phyloP scores from a whole-genome alignment of 305 asterid species.

The Salvia sclarea region DNA sequence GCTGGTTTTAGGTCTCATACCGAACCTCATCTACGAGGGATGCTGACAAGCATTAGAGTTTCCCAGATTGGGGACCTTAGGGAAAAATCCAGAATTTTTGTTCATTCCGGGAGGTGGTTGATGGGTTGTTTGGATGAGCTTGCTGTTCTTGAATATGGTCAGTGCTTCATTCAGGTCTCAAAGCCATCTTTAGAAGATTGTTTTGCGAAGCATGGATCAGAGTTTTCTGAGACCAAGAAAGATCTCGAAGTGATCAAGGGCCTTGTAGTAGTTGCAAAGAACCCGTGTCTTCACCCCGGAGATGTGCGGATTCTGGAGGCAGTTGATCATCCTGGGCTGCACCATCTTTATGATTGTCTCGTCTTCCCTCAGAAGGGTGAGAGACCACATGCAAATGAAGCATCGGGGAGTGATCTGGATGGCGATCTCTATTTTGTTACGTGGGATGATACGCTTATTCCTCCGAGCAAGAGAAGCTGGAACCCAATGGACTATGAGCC shows the following conservation, averaged over 20 bases:
- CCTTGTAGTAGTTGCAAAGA: conserved; percentile 74
- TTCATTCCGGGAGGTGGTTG: conserved; percentile 83
- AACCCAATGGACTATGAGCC: conserved; percentile 79
- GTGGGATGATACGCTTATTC: conserved; percentile 87
- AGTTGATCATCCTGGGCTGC: conserved; percentile 62
- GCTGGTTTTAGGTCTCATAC: conserved; percentile 78
- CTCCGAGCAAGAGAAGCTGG: conserved; percentile 85
- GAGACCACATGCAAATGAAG: conserved; percentile 89
- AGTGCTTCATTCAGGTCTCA: conserved; percentile 85
- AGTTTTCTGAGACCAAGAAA: conserved; percentile 52
- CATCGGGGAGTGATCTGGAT: conserved; percentile 95
- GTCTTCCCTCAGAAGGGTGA: conserved; percentile 91
- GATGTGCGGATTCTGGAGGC: conserved; percentile 90
- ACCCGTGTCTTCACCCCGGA: conserved; percentile 95
- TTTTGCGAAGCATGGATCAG: conserved; percentile 69
- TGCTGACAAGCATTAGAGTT: conserved; percentile 78
- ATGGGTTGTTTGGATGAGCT: conserved; percentile 94
- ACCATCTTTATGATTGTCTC: conserved; percentile 75
- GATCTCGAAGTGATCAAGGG: conserved; percentile 60
- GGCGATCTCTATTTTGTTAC: conserved; percentile 91
- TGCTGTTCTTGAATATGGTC: conserved; percentile 72
- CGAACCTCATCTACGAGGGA: conserved; percentile 85
- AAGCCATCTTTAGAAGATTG: conserved; percentile 63
- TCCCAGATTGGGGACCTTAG: conserved; percentile 89
- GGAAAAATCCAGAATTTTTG: conserved; percentile 80